A percentile compares a stretch with the other conserved stretches of the same genome.
Evolutionary conservation across 805 yeast species (phyloP).

Genomic region (Wickerhamiella brachini): DNA sequence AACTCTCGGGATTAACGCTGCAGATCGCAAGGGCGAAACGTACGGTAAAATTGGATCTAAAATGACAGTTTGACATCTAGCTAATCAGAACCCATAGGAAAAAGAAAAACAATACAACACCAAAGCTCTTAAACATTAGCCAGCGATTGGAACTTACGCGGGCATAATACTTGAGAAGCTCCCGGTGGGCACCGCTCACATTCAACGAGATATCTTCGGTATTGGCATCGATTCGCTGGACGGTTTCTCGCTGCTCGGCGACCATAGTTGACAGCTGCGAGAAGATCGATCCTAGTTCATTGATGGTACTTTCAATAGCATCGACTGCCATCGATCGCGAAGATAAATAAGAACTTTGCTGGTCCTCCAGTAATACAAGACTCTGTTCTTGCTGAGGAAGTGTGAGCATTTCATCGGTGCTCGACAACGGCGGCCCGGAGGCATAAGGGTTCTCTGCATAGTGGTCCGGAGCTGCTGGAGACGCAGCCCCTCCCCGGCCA

Average conservation of each 20-base stretch:
- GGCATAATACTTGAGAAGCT: slow-evolving; percentile 77
- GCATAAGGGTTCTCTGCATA: slow-evolving; percentile 18
- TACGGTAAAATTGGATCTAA: too few species aligned
- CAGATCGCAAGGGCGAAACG: too few species aligned
- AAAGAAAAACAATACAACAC: slow-evolving; percentile 50
- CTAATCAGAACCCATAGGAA: slow-evolving; percentile 23
- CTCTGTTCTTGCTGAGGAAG: slow-evolving; percentile 82
- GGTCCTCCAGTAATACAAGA: slow-evolving; percentile 71
- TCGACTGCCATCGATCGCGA: slow-evolving; percentile 86
- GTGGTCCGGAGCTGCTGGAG: neutral
- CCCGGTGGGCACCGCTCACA: slow-evolving; percentile 88
- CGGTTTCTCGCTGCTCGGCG: slow-evolving; percentile 91
- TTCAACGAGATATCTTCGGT: slow-evolving; percentile 87
- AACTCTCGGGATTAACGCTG: too few species aligned
- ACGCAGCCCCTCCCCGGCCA: neutral
- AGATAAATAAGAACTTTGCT: slow-evolving; percentile 56
- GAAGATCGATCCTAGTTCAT: slow-evolving; percentile 88
- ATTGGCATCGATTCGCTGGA: slow-evolving; percentile 87
- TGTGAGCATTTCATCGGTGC: slow-evolving; percentile 37
- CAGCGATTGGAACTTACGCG: slow-evolving; percentile 81
- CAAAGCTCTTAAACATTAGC: slow-evolving; percentile 82
- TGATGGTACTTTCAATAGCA: slow-evolving; percentile 91
- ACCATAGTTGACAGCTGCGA: slow-evolving; percentile 96
- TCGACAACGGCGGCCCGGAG: slow-evolving; percentile 24
- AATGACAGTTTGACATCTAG: too few species aligned